Base-by-base conservation (phyloP, 2,329 filamentous ascomycete genomes). In the Cercospora janseana region DNA sequence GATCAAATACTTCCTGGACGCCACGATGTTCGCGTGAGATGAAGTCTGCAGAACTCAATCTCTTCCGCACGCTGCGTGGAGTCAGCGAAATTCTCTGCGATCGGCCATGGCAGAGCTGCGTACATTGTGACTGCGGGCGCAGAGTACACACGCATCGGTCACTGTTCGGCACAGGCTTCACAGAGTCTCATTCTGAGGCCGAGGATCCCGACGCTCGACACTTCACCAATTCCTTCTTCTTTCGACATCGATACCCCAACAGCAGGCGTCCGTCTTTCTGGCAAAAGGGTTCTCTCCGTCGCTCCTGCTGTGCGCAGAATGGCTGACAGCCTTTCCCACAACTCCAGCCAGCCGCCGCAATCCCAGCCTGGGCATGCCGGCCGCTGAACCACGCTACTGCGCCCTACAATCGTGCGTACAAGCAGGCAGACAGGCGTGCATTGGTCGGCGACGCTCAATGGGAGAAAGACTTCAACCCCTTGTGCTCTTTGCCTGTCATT, bases 241-340 rank as follows among this genome's bases (percentile, higher is more conserved):
- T 41, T 44, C 32, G 21, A 47, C 38, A 53, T 49, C 46, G 50
- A 53, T 49, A 49, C 50, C 50, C 50, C 47, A 28, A 28, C 16
- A 48, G 50, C 40, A 49, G 50, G 26, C 32, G 31, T 31, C 46
- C 21, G 47, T 49, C 38, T 31, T 41, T 38, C 16, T 24, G 15
- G 28, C 31, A 38, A 44, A 35, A 48, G 18, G 24, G n/a, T n/a
- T n/a, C n/a, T 38, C 3, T 21, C 15, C 20, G 34, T 21, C 24
- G 9, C 16, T 38, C 18, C 34, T 38, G 21, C 20, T 21, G 21
- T 38, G 34, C 34, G 16, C 34, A 21, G 34, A n/a, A n/a, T n/a
- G n/a, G n/a, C n/a, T n/a, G n/a, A n/a, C n/a, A n/a, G n/a, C n/a
- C n/a, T n/a, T n/a, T n/a, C n/a, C n/a, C n/a, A n/a, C n/a, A n/a